Base-by-base conservation (phyloP, 257 asterid genomes). In the Paulownia fortunei region DNA sequence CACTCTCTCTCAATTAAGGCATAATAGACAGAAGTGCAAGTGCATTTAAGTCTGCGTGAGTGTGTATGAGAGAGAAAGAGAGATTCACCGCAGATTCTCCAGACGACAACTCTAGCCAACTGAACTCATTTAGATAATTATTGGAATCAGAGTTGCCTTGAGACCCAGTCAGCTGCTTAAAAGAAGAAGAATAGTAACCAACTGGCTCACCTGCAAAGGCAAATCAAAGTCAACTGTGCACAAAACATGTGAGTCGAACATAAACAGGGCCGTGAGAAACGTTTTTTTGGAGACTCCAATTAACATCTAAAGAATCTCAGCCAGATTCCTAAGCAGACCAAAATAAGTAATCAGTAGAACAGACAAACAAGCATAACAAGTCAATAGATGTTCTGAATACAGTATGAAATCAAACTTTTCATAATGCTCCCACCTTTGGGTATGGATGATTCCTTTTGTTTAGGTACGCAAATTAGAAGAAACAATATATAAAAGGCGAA, bases 51-150 rank as follows among this genome's bases (percentile, higher is more conserved):
- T 46, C 8, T 11, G 18, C 21, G 47, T 3, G 60, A 21, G 77
- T 1, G 63, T 24, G 47, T 46, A 18, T 8, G 36, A 39, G 79
- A 62, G 72, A 18, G 64, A 60, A 76, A 73, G 74, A 76, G 76
- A 80, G 65, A 79, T 58, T 75, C 80, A 93, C 98, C 91, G 11
- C 49, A 75, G 97, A 82, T 70, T 89, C 96, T 81, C 83, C 85
- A 68, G 88, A 82, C 65, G 90, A 79, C 72, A 95, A 74, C 79
- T 92, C 92, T 46, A 89, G 84, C 97, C 97, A 95, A 77, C 32
- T 82, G 42, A 92, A 86, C 67, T 87, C 92, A 78, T 79, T 55
- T 58, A 59, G 76, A 81, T 70, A 19, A 75, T 81, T 83, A 72
- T 64, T 55, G 63, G 81, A 72, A 32, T 21, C 76, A 76, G 84